Evolutionary conservation across 2,329 filamentous ascomycete species (phyloP).

Genomic region (Neonectria hederae): DNA sequence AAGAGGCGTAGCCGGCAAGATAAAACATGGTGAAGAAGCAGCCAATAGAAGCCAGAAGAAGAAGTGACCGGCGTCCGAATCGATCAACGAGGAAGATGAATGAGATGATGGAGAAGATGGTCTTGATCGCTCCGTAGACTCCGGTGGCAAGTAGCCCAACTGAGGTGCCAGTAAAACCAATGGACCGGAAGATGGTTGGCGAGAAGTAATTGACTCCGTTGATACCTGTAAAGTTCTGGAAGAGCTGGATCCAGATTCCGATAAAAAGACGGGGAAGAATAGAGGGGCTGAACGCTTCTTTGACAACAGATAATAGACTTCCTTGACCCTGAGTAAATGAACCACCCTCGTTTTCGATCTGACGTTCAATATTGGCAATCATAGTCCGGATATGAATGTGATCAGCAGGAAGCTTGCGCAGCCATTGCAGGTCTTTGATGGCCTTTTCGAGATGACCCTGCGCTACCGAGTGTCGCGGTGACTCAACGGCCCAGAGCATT

Average conservation of each 20-base stretch:
- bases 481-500: conserved; percentile 46
- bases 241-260: conserved; percentile 57
- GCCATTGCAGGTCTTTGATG: conserved; percentile 20
- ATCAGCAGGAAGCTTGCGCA: conserved; percentile 26
- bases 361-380: conserved; percentile 25
- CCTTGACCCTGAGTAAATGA: conserved; percentile 2
- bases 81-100: conserved; percentile 29
- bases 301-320: conserved; percentile 7
- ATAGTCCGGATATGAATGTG: conserved; percentile 22
- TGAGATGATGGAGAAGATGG: conserved; percentile 16
- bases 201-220: conserved; percentile 74
- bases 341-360: conserved; percentile 25
- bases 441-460: conserved; percentile 20
- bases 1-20: conserved; percentile 20
- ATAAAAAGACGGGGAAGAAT: conserved; percentile 64
- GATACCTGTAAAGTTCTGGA: conserved; percentile 56
- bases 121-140: conserved; percentile 71
- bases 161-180: conserved; percentile 67
- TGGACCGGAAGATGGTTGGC: conserved; percentile 70
- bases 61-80: conserved; percentile 23
- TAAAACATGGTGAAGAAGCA: conserved; percentile 29
- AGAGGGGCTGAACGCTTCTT: conserved; percentile 17
- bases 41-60: conserved; percentile 21
- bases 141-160: conserved; percentile 69
- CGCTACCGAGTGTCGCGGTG: conserved; percentile 43